phyloP scores from a whole-genome alignment of 495 filamentous ascomycete genomes.

The Annulohypoxylon stygium region DNA sequence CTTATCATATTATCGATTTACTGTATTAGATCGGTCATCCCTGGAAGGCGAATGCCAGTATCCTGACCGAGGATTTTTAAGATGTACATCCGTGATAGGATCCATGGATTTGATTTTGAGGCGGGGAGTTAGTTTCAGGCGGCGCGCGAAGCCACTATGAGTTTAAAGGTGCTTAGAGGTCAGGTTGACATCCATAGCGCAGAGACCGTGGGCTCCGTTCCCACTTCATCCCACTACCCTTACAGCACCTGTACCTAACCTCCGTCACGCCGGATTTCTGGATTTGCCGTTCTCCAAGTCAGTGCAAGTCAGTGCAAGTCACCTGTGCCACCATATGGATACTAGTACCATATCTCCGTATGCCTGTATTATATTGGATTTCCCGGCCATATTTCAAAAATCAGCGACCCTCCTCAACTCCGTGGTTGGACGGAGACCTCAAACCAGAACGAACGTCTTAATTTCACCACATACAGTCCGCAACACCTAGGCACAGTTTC shows the following conservation, averaged over 20 bases:
- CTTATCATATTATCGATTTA: slow-evolving; percentile 24
- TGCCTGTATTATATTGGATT: slow-evolving; percentile 6
- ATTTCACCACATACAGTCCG: neutral
- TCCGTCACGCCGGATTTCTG: slow-evolving; percentile 2
- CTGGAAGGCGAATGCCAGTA: slow-evolving; percentile 14
- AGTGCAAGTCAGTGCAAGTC: neutral
- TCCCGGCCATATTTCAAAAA: neutral
- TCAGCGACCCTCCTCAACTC: neutral
- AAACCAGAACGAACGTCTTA: slow-evolving; percentile 13
- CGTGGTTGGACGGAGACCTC: slow-evolving; percentile 8
- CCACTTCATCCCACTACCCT: neutral
- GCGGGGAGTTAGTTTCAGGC: slow-evolving; percentile 42
- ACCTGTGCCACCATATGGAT: no score
- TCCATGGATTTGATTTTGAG: slow-evolving; percentile 19
- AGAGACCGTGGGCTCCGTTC: no score
- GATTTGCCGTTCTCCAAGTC: slow-evolving; percentile 2
- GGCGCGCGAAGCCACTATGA: slow-evolving; percentile 42
- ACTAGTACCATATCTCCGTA: neutral
- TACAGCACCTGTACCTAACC: neutral
- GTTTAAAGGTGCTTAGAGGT: neutral
- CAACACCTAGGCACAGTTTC: neutral
- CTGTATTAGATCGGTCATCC: slow-evolving; percentile 30
- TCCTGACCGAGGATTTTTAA: slow-evolving; percentile 26
- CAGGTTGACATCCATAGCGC: neutral
- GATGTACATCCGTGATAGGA: neutral